Evolutionary conservation across 2,329 filamentous ascomycete species (phyloP).

Genomic region (Peltaster fructicola): DNA sequence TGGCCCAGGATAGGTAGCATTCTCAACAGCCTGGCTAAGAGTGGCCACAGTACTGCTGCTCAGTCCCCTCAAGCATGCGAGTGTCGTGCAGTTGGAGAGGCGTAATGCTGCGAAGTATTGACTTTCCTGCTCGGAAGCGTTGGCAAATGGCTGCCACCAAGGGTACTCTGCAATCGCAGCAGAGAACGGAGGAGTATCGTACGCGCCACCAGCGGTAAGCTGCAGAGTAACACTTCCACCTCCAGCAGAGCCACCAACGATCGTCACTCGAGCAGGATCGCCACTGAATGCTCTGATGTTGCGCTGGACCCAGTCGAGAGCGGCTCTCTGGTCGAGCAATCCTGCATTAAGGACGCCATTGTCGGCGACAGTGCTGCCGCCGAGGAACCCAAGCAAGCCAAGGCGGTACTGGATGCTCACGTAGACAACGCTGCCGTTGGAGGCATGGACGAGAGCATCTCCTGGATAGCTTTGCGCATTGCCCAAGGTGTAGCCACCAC

Average conservation of each 20-base stretch:
- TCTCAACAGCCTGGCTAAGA: constrained; percentile 5
- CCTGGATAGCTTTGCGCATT: constrained; percentile 8
- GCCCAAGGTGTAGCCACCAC: constrained; percentile 20
- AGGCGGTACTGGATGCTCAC: constrained; percentile 18
- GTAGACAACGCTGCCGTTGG: constrained; percentile 18
- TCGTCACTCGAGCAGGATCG: constrained; percentile 10
- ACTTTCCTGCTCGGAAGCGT: constrained; percentile 7
- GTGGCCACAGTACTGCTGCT: constrained; percentile 1
- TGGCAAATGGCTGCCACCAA: constrained; percentile 18
- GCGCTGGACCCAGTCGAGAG: constrained; percentile 14
- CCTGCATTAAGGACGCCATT: constrained; percentile 12
- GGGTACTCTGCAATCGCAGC: constrained; percentile 24
- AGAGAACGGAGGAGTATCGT: constrained; percentile 21
- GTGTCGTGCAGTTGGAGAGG: constrained; percentile 15
- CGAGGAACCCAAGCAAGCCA: constrained; percentile 14
- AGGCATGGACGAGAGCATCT: constrained; percentile 15
- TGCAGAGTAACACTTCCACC: constrained; percentile 9
- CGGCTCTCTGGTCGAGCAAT: constrained; percentile 13
- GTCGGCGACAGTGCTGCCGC: constrained; percentile 6
- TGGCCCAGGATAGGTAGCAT: constrained; percentile 3
- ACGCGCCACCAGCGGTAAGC: constrained; percentile 14
- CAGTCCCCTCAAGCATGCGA: constrained; percentile 13
- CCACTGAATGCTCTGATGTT: constrained; percentile 17
- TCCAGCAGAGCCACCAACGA: constrained; percentile 14
- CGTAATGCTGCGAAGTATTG: constrained; percentile 11